Base-by-base conservation (phyloP, 306 rosid genomes). In the Cicer cuneatum region DNA sequence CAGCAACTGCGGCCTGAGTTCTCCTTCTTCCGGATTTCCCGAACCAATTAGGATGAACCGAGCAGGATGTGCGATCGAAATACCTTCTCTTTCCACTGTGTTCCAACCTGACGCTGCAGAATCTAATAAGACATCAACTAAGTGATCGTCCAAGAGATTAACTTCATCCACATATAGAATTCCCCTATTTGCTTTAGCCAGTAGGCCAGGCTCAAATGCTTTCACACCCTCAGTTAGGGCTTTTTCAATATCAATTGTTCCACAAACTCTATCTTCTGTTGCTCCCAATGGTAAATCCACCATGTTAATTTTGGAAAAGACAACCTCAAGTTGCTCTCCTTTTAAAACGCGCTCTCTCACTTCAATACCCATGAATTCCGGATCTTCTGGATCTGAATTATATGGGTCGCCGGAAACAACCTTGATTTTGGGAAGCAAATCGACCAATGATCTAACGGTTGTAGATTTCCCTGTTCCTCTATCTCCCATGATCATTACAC, bases 61-160 rank as follows among this genome's bases (percentile, higher is more conserved):
- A 15, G 98, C 98, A 6, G 98, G 98, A 72, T 93, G 98, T 1
- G 93, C 86, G 64, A 93, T 91, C 3, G 98, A 91, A 65, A 91
- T 93, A 41, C 97, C 98, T 84, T 93, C 98, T 71, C 98, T 87
- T 81, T 93, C 98, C 45, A 93, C 97, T 2, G 96, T 93, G 87
- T 93, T 93, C 98, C 98, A 93, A 56, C 98, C 98, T 1, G 98
- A 93, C 52, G 98, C 98, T 7, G 98, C 97, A 66, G 97, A 93
- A 85, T 93, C 97, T 87, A 93, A 73, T 12, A 91, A 80, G 33
- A 93, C 98, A 82, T 93, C 98, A 56, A 93, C 98, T 1, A 93
- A 83, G 85, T 93, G 98, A 71, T 93, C 98, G 73, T 93, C 98
- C 84, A 93, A 85, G 40, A 93, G 97, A 66, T 93, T 93, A 54